Evolutionary conservation across 495 filamentous ascomycete species (phyloP).

Genomic region (Monascus purpureus): DNA sequence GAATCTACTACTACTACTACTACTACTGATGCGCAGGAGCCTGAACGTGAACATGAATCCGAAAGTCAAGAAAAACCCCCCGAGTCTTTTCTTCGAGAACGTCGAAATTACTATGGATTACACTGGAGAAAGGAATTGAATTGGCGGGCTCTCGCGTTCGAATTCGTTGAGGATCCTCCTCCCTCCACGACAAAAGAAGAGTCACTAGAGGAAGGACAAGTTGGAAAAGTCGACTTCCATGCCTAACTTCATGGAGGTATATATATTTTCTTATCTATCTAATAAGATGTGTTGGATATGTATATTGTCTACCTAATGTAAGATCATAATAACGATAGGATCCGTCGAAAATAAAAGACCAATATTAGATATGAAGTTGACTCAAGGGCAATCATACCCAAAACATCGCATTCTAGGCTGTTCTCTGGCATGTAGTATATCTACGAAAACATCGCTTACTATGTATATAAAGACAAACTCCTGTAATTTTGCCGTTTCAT

Average conservation of each 20-base stretch:
- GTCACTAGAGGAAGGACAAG: too few species aligned
- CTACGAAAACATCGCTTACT: not conserved
- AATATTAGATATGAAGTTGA: not conserved
- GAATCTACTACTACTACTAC: slow-evolving; percentile 1
- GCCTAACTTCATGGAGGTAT: not conserved
- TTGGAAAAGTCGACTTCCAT: not conserved
- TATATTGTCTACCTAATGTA: too few species aligned
- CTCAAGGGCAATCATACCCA: not conserved
- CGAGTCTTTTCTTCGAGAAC: slow-evolving; percentile 2
- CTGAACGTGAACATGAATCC: slow-evolving; percentile 7
- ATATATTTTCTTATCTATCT: too few species aligned
- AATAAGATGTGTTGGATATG: too few species aligned
- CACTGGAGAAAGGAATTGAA: slow-evolving; percentile 91
- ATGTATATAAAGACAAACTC: not conserved
- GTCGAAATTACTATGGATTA: slow-evolving; percentile 49
- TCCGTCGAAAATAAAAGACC: not conserved
- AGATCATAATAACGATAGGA: too few species aligned
- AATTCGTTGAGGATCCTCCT: slow-evolving; percentile 50
- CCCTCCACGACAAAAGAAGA: too few species aligned
- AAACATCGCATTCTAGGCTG: not conserved
- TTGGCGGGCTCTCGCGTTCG: slow-evolving; percentile 81
- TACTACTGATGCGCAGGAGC: slow-evolving; percentile 1
- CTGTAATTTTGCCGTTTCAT: not conserved
- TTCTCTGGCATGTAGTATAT: not conserved
- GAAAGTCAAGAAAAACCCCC: not conserved